phyloP scores from a whole-genome alignment of 345 rosid genomes.

The Eucalyptus pauciflora region DNA sequence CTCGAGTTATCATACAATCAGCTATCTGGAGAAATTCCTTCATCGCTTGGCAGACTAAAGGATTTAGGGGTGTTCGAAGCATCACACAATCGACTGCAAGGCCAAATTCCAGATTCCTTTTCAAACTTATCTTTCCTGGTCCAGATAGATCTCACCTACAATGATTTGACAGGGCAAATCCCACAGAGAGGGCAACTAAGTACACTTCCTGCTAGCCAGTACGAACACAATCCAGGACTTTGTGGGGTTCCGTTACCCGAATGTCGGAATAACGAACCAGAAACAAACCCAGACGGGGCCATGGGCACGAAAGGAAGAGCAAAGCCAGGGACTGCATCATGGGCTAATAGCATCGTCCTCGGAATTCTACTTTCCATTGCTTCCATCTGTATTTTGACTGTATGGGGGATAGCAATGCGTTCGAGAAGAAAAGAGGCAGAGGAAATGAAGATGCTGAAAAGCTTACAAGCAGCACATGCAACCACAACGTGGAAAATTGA shows the following conservation, averaged over 20 bases:
- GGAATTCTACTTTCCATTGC: constrained; percentile 83
- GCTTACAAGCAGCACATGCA: constrained; percentile 70
- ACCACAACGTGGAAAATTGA: constrained; percentile 98
- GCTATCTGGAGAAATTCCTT: constrained; percentile 86
- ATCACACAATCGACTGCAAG: constrained; percentile 78
- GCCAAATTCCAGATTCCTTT: constrained; percentile 92
- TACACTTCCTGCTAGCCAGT: constrained; percentile 84
- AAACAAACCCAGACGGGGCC: constrained; percentile 4
- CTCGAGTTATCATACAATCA: constrained; percentile 80
- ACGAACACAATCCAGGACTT: constrained; percentile 78
- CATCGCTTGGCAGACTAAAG: constrained; percentile 74
- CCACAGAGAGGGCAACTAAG: constrained; percentile 98
- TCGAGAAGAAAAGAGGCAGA: constrained; percentile 69
- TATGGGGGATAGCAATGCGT: constrained; percentile 84
- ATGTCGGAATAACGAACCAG: constrained; percentile 46
- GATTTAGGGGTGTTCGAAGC: constrained; percentile 87
- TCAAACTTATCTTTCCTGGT: constrained; percentile 87
- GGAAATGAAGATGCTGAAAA: constrained; percentile 75
- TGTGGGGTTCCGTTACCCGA: constrained; percentile 91
- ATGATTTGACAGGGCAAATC: constrained; percentile 87
- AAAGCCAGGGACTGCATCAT: constrained; percentile 27
- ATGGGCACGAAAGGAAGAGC: constrained; percentile 13
- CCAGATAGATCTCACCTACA: constrained; percentile 79
- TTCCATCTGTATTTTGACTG: constrained; percentile 65
- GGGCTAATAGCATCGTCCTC: constrained; percentile 77